A percentile compares a stretch with the other conserved stretches of the same genome.
These are phyloP conservation scores for Decorospora gaudefroyi DNA, from an alignment of 2,329 filamentous ascomycete species.

Conservation along the genomic window DNA sequence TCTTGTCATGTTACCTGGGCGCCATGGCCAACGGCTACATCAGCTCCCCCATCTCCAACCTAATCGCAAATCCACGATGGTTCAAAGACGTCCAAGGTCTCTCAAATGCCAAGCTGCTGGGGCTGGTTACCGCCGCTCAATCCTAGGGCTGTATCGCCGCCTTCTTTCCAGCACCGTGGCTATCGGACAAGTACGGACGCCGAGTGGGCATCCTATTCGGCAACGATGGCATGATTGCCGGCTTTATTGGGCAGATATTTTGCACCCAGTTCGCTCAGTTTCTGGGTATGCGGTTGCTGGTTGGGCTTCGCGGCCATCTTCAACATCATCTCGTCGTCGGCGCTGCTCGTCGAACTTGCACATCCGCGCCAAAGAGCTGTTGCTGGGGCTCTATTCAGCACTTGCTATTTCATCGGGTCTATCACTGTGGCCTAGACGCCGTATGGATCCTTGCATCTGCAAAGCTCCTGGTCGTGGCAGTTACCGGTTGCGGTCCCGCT, in stretches of 20 bases:
- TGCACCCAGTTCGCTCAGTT: slow-evolving; percentile 9
- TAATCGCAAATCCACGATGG: slow-evolving; percentile 21
- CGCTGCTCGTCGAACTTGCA: slow-evolving; percentile 20
- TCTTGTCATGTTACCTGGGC: slow-evolving; percentile 25
- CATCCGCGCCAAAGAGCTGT: slow-evolving; percentile 22
- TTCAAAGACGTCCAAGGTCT: slow-evolving; percentile 12
- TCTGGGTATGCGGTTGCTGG: slow-evolving; percentile 13
- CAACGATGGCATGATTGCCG: slow-evolving; percentile 15
- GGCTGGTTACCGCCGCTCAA: slow-evolving; percentile 21
- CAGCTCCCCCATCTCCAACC: slow-evolving; percentile 23
- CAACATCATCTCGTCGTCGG: slow-evolving; percentile 17
- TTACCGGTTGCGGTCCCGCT: slow-evolving; percentile 16
- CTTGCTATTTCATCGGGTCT: slow-evolving; percentile 21
- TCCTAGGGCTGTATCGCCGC: slow-evolving; percentile 22
- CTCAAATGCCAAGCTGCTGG: slow-evolving; percentile 11
- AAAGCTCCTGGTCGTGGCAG: slow-evolving; percentile 20
- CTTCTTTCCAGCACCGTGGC: slow-evolving; percentile 26
- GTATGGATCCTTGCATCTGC: slow-evolving; percentile 12
- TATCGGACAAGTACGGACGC: slow-evolving; percentile 23
- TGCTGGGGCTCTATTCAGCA: slow-evolving; percentile 23
- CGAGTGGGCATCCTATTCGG: slow-evolving; percentile 18
- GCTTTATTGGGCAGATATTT: slow-evolving; percentile 17
- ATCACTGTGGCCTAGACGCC: slow-evolving; percentile 15
- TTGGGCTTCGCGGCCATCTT: slow-evolving; percentile 19
- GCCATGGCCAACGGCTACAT: slow-evolving; percentile 25